Conservation (phyloP, 306 rosid species). For the Rubus parviflorus region DNA sequence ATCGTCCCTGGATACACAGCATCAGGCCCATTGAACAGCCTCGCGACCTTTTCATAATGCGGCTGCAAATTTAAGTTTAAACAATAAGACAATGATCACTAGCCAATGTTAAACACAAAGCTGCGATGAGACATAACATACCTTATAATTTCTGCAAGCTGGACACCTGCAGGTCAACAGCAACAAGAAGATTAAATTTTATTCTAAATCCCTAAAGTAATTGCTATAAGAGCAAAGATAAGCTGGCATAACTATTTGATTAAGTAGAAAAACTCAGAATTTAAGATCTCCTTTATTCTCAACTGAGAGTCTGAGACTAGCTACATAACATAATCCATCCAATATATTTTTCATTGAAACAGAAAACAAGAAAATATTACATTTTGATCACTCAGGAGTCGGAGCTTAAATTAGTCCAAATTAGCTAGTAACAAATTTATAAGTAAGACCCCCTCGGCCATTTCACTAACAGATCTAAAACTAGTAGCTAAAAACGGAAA, state of each 20-base stretch:
- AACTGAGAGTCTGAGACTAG: background rate
- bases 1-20: constrained; percentile 93
- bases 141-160: constrained; percentile 98
- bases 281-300: background rate
- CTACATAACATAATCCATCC: too few species aligned
- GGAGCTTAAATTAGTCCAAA: background rate
- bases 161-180: constrained; percentile 74
- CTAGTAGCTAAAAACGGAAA: background rate
- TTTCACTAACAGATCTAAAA: background rate
- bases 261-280: background rate
- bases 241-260: background rate
- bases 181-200: constrained; percentile 27
- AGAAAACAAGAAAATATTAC: too few species aligned
- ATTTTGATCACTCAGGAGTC: background rate
- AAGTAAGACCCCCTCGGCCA: background rate
- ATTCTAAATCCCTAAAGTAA: background rate
- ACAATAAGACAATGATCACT: constrained; percentile 13
- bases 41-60: constrained; percentile 91
- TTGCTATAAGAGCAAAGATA: background rate
- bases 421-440: background rate
- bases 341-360: too few species aligned
- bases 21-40: constrained; percentile 92
- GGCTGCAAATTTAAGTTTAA: constrained; percentile 53
- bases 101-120: background rate
- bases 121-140: constrained; percentile 27